A percentile compares a stretch with the other conserved stretches of the same genome.
These are phyloP conservation scores for Zymoseptoria passerinii DNA, from an alignment of 2,329 filamentous ascomycete genomes.

Conservation along the genomic window DNA sequence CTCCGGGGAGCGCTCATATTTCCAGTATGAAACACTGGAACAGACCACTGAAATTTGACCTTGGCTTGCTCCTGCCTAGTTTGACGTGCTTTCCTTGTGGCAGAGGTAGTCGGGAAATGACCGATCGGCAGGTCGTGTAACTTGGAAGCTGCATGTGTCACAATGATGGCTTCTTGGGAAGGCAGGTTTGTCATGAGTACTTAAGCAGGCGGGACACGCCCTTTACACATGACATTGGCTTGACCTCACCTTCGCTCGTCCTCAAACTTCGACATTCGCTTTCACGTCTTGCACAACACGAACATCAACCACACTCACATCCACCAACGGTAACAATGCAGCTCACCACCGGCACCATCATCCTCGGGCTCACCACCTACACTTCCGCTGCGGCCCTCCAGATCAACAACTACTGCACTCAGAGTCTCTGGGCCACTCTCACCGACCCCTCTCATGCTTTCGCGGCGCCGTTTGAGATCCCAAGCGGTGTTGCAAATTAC, in stretches of 20 bases:
- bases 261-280: background rate
- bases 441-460: constrained; percentile 16
- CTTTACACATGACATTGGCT: too few relatives aligned
- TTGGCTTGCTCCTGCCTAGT: background rate
- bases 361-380: background rate
- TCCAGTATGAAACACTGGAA: background rate
- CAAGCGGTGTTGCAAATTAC: constrained; percentile 17
- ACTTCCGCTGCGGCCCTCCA: constrained; percentile 8
- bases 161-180: background rate
- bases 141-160: background rate
- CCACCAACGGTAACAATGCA: background rate
- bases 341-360: background rate
- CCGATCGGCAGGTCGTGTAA: background rate
- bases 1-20: background rate
- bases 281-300: background rate
- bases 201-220: background rate
- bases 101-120: background rate
- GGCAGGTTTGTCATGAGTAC: background rate
- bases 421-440: constrained; percentile 21
- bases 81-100: background rate
- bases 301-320: background rate
- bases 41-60: background rate
- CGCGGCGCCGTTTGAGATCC: constrained; percentile 11
- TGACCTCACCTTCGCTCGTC: background rate
- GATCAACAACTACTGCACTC: constrained; percentile 24